Percentiles rank a stretch among this genome's conserved stretches.
Conservation (phyloP, 306 rosid genomes). For the Lablab purpureus region DNA sequence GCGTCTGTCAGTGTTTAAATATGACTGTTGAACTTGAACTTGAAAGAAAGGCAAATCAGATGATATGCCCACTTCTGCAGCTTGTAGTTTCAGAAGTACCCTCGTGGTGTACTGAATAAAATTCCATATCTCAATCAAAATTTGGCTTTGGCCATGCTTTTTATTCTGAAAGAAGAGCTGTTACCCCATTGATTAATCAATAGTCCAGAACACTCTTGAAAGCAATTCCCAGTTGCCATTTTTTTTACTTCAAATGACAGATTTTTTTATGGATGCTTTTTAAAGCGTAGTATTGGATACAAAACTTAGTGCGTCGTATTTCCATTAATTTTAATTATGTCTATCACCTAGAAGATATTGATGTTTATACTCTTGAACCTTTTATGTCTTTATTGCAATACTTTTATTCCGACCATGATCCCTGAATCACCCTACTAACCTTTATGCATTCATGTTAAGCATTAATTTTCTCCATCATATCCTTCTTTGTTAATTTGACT, state of each 20-base stretch:
- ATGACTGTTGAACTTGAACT: neutral
- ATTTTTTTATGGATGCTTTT: slow-evolving; percentile 3
- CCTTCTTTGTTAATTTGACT: neutral
- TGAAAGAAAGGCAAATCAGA: neutral
- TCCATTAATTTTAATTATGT: slow-evolving; percentile 20
- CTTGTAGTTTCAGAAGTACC: neutral
- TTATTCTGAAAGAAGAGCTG: neutral
- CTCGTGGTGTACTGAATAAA: neutral
- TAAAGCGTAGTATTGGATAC: neutral
- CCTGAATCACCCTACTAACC: neutral
- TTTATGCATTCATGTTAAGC: neutral
- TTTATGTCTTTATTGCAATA: slow-evolving; percentile 11
- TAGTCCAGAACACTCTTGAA: neutral
- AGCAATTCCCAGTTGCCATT: neutral
- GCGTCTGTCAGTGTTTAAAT: too few relatives aligned
- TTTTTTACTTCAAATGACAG: slow-evolving; percentile 34
- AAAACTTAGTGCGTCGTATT: neutral
- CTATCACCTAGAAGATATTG: slow-evolving; percentile 1
- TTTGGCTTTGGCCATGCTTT: slow-evolving; percentile 9
- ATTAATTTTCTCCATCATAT: neutral
- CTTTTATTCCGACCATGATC: slow-evolving; percentile 16
- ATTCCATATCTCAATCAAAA: neutral
- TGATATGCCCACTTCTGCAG: neutral
- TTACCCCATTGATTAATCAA: neutral
- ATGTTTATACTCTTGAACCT: slow-evolving; percentile 17